Percentiles rank a stretch among this genome's conserved stretches.
These are phyloP conservation scores for Melanopsichium pennsylvanicum DNA, from an alignment of 1,284 basidiomycete genomes.

Conservation along the genomic window DNA sequence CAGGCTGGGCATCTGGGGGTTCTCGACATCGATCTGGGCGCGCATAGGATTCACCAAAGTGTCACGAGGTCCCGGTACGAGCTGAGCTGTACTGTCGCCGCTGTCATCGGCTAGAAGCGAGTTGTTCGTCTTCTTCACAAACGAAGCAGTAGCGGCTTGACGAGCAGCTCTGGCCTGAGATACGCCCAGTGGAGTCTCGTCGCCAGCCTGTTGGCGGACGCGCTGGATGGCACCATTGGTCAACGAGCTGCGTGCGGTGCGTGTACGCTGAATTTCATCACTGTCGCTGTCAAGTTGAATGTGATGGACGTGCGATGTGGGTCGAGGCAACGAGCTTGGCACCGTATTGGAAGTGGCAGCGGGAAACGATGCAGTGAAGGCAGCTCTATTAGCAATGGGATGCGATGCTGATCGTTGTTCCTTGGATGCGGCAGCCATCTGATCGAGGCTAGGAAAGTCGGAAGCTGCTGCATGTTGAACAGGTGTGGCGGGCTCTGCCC, in stretches of 20 bases:
- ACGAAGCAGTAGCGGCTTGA: conserved; percentile 8
- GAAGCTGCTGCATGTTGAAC: conserved; percentile 9
- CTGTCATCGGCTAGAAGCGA: conserved; percentile 27
- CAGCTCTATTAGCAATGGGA: conserved; percentile 27
- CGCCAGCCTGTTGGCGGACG: conserved; percentile 34
- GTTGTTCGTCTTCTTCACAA: conserved; percentile 5
- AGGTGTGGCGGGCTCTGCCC: conserved; percentile 20
- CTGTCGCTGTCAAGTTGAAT: background rate
- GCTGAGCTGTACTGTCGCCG: conserved; percentile 28
- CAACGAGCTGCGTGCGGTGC: conserved; percentile 29
- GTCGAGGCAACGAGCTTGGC: conserved; percentile 33
- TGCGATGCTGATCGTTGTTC: conserved; percentile 30
- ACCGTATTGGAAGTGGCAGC: conserved; percentile 14
- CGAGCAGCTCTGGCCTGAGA: conserved; percentile 30
- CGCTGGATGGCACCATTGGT: conserved; percentile 40
- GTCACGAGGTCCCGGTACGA: conserved; percentile 25
- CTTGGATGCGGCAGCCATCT: conserved; percentile 42
- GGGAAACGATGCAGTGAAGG: conserved; percentile 26
- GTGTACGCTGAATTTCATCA: conserved; percentile 16
- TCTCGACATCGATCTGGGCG: conserved; percentile 35
- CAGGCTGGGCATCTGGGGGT: conserved; percentile 22
- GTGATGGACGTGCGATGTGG: conserved; percentile 17
- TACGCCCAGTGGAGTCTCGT: conserved; percentile 40
- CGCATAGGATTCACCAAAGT: conserved; percentile 3
- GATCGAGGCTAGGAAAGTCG: conserved; percentile 40